These are phyloP conservation scores for Lentinula guzmanii DNA, from an alignment of 768 basidiomycete species.

Conservation along the genomic window DNA sequence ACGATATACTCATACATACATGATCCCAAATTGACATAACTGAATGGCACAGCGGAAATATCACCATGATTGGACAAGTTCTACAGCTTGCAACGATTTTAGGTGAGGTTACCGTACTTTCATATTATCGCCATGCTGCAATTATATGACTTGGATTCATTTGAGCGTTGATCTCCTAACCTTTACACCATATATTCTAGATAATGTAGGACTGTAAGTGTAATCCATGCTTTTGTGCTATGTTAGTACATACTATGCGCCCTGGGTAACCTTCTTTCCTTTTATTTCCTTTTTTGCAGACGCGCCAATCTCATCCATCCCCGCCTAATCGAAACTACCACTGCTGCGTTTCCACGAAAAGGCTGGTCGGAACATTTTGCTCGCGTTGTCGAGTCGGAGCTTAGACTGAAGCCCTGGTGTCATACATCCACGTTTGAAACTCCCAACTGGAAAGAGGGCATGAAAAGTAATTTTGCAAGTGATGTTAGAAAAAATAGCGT, in stretches of 20 bases:
- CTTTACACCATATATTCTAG: slow-evolving; percentile 15
- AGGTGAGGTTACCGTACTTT: slow-evolving; percentile 20
- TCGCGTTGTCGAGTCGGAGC: slow-evolving; percentile 36
- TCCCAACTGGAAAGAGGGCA: slow-evolving; percentile 36
- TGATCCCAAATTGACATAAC: neutral
- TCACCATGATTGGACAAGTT: slow-evolving; percentile 44
- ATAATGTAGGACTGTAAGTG: slow-evolving; percentile 39
- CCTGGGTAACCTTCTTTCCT: neutral
- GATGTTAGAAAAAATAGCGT: slow-evolving; percentile 37
- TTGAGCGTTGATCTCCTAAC: neutral
- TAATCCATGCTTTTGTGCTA: neutral
- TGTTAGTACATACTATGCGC: too few species aligned
- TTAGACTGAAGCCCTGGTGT: slow-evolving; percentile 43
- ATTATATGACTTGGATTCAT: too few species aligned
- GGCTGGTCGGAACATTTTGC: slow-evolving; percentile 42
- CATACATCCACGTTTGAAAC: slow-evolving; percentile 42
- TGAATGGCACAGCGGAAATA: slow-evolving; percentile 31
- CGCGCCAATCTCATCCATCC: slow-evolving; percentile 38
- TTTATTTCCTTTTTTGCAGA: slow-evolving; percentile 14
- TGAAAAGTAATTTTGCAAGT: slow-evolving; percentile 39
- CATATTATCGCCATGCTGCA: too few species aligned
- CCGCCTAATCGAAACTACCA: slow-evolving; percentile 33
- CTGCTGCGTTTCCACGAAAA: slow-evolving; percentile 32
- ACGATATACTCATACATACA: neutral
- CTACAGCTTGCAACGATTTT: slow-evolving; percentile 44